Base-by-base conservation (phyloP, 352 stramenopile species). In the Chrysophaeum taylorii region DNA sequence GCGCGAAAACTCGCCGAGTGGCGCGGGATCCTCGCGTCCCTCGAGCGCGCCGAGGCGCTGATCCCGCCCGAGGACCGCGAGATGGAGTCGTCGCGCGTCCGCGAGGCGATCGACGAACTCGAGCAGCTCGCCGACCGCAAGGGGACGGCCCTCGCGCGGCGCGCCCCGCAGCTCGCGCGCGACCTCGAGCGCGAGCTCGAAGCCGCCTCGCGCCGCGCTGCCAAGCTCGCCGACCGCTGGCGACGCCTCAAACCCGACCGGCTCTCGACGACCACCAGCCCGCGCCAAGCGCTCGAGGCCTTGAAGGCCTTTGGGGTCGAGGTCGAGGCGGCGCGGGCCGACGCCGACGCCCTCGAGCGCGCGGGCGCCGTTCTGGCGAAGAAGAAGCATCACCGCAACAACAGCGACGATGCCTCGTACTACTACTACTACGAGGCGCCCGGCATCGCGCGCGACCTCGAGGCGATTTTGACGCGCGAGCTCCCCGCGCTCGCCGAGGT, bases 121-220 rank as follows among this genome's bases (percentile, higher is more conserved):
- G 75, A 90, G 71, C 86, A 92, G 64, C 83, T 94, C 14, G 67
- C 92, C 14, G 76, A 75, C 0, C 83, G 85, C 31, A 82, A 84
- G 42, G 84, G 70, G 45, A 79, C 78, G 27, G 79, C 79, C 9
- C 98, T 99, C 92, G 91, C 98, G 76, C 90, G 92, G 23, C 92
- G 98, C 70, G 78, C 99, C 29, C 94, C 95, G 25, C 81, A 98
- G 67, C 79, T 99, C 16, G 95, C 98, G 78, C 88, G 89, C 35
- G 97, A 98, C 66, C 95, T 99, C 64, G 77, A 96, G 23, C 89
- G 94, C 57, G 94, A 98, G 74, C 96, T 98, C 71, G 89, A 87
- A 53, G 82, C 82, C 14, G 81, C 96, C 5, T 80, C 93, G 18
- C 79, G 84, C 25, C 66, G 83, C 21, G 57, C 87, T 14, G 53